Percentiles rank a stretch among this genome's conserved stretches.
These are phyloP conservation scores for Boletus reticulatus DNA, from an alignment of 768 basidiomycete species.

Conservation along the genomic window DNA sequence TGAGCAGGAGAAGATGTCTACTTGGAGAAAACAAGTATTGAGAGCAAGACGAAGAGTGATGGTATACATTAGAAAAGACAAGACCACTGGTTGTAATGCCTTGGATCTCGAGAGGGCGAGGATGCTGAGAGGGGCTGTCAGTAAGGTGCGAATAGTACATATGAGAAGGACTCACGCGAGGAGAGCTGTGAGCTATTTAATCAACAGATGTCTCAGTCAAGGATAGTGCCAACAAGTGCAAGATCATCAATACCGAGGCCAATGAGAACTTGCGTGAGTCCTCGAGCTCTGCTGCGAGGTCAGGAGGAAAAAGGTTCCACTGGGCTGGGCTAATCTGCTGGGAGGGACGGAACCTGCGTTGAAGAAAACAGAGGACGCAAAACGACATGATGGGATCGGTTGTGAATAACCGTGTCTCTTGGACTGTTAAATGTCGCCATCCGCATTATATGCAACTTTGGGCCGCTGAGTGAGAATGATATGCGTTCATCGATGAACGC, in stretches of 20 bases:
- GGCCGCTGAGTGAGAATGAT: too few relatives aligned
- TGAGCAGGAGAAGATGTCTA: background rate
- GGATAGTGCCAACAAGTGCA: background rate
- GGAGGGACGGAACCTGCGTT: background rate
- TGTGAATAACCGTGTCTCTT: too few relatives aligned
- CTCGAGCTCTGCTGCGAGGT: constrained; percentile 7
- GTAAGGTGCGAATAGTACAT: too few relatives aligned
- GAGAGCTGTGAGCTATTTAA: constrained; percentile 13
- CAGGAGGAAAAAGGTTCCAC: background rate
- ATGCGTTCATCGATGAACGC: too few relatives aligned
- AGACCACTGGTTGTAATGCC: background rate
- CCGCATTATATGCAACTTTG: too few relatives aligned
- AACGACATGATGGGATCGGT: background rate
- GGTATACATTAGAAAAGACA: constrained; percentile 25
- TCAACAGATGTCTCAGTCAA: background rate
- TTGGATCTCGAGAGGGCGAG: constrained; percentile 9
- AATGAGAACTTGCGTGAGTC: constrained; percentile 16
- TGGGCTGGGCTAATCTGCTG: background rate
- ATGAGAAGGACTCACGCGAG: constrained; percentile 13
- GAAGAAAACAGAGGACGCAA: background rate
- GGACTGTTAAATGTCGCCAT: too few relatives aligned
- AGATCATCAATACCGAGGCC: constrained; percentile 6
- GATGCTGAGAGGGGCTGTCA: background rate
- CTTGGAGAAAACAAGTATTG: constrained; percentile 7
- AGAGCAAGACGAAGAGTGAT: constrained; percentile 18